Base-by-base conservation (phyloP, 2,329 filamentous ascomycete genomes). In the Aspergillus candidus region DNA sequence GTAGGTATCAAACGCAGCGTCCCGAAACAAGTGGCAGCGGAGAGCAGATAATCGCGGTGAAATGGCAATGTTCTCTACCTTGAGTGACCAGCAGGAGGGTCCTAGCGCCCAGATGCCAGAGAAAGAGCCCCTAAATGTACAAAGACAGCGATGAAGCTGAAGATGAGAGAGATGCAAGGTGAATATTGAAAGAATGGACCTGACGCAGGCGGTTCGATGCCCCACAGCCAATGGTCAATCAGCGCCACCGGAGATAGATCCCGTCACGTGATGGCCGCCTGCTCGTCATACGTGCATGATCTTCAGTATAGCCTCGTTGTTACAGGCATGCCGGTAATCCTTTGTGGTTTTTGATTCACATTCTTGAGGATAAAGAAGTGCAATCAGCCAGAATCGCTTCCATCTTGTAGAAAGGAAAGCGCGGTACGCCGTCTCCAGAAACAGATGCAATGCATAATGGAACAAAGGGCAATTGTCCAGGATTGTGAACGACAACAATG, bases 221-320 rank as follows among this genome's bases (percentile, higher is more conserved):
- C 47, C 51, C 47, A 46, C 51, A 50, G 47, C 51, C 51, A 54
- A 54, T 53, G 40, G 38, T 22, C 35, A 45, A 31, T 37, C 32
- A 43, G 32, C 31, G 35, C 35, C 29, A 17, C 40, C 38, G 32
- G 11, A 35, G 38, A 35, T 32, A 27, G 38, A 18, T 17, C 30
- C 18, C 22, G 34, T 51, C 48, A 51, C 37, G 35, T 52, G 48
- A 50, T n/a, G n/a, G n/a, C 22, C 4, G 4, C 22, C 22, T 27
- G 22, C 8, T 27, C 22, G 22, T 27, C 22, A 27, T 27, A 27
- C 22, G 22, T 27, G 22, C 22, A 27, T 27, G 22, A 27, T 27
- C 22, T 27, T 10, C 22, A 27, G 18, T 18, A 27, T 27, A 27
- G 22, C 22, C 22, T 27, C 22, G 34, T 40, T 11, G 7, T 35